Evolutionary conservation across 441 rosid genomes (phyloP).

Genomic region (Erodium trifolium): DNA sequence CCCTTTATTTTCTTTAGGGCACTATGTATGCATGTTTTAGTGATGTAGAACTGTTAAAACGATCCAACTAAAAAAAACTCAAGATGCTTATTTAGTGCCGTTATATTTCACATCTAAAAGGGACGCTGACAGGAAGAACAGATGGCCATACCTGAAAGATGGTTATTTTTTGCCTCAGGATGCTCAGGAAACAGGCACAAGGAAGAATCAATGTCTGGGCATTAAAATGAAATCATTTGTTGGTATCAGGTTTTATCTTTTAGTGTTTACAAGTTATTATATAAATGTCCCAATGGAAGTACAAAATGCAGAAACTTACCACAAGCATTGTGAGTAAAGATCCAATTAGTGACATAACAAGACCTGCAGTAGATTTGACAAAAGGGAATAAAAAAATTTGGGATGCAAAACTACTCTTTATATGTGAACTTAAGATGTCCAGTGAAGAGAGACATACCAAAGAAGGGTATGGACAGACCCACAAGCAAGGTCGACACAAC

Average conservation of each 20-base stretch:
- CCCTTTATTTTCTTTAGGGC: too few relatives aligned
- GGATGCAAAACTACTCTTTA: neutral
- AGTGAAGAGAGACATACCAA: slow-evolving; percentile 38
- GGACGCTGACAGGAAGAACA: too few relatives aligned
- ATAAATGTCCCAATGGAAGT: neutral
- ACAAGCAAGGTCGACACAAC: slow-evolving; percentile 67
- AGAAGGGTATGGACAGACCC: slow-evolving; percentile 72
- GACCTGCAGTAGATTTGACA: slow-evolving; percentile 37
- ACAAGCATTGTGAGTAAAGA: slow-evolving; percentile 91
- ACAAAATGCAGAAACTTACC: slow-evolving; percentile 34
- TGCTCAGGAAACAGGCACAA: slow-evolving; percentile 6
- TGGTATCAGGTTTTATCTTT: neutral
- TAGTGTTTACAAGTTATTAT: neutral
- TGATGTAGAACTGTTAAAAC: too few relatives aligned
- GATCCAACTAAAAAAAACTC: too few relatives aligned
- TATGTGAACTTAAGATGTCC: neutral
- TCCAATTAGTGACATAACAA: slow-evolving; percentile 86
- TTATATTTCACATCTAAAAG: too few relatives aligned
- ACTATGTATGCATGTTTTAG: too few relatives aligned
- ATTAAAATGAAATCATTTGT: neutral
- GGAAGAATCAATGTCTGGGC: slow-evolving; percentile 4
- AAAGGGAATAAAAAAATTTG: neutral
- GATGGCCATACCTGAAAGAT: slow-evolving; percentile 1
- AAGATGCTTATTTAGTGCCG: too few relatives aligned
- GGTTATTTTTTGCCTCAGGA: neutral